phyloP scores from a whole-genome alignment of 352 stramenopile species.

The Phytophthora brassicae region DNA sequence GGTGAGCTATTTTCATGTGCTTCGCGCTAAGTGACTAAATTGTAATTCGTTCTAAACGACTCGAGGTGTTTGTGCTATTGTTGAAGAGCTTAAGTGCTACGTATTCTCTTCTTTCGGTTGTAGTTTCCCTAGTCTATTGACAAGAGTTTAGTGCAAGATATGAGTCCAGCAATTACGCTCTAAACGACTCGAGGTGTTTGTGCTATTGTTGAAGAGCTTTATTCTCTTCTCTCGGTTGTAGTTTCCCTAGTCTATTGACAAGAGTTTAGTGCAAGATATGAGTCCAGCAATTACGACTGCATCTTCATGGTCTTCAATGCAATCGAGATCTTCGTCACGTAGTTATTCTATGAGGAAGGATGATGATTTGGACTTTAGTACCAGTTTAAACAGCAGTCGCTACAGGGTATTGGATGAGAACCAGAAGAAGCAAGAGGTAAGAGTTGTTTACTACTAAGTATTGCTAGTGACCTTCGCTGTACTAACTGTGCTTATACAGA shows the following conservation, averaged over 20 bases:
- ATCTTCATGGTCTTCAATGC: constrained; percentile 16
- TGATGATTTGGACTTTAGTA: constrained; percentile 10
- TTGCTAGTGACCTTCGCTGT: background rate
- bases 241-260: background rate
- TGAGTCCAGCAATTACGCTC: constrained; percentile 16
- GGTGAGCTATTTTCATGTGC: constrained; percentile 25
- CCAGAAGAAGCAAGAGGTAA: constrained; percentile 41
- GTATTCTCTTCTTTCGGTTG: background rate
- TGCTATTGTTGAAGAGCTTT: background rate
- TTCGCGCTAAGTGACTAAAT: constrained; percentile 22
- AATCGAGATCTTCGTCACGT: constrained; percentile 14
- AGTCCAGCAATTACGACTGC: constrained; percentile 9
- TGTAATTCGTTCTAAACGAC: constrained; percentile 18
- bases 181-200: constrained; percentile 12
- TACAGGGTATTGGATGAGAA: constrained; percentile 46
- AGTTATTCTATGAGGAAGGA: constrained; percentile 12
- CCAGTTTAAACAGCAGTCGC: constrained; percentile 20
- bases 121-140: constrained; percentile 4
- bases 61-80: constrained; percentile 7
- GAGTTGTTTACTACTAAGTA: too few species aligned
- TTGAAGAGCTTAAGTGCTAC: background rate
- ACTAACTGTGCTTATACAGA: constrained; percentile 17
- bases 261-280: constrained; percentile 13
- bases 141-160: constrained; percentile 4
- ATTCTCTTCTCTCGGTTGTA: constrained; percentile 1